Conservation (phyloP, 352 stramenopile species). For the Phytopythium boreale region DNA sequence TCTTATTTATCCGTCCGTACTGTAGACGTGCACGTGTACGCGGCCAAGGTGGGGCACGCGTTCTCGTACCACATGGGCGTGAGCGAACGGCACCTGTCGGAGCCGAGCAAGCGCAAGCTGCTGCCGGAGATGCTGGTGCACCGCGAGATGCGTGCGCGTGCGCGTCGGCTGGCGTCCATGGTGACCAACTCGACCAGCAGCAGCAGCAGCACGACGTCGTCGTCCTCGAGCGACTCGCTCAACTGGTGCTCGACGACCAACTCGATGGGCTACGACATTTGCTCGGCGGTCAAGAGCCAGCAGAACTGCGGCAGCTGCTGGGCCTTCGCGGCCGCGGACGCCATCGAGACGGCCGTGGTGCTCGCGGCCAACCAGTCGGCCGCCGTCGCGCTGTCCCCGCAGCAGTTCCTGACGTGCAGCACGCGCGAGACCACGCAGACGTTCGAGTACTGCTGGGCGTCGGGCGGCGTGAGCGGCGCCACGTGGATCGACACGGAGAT, state of each 20-base stretch:
- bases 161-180: conserved; percentile 23
- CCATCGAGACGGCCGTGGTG: conserved; percentile 73
- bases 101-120: conserved; percentile 28
- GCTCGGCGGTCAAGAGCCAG: conserved; percentile 77
- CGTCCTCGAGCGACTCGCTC: conserved; percentile 28
- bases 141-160: conserved; percentile 37
- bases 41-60: conserved; percentile 43
- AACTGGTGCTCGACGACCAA: conserved; percentile 78
- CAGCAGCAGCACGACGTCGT: conserved; percentile 11
- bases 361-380: conserved; percentile 57
- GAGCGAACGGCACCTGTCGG: conserved; percentile 57
- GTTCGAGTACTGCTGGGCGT: conserved; percentile 77
- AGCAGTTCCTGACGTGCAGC: conserved; percentile 76
- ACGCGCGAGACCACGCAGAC: conserved; percentile 60
- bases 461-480: conserved; percentile 33
- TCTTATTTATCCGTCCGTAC: neutral
- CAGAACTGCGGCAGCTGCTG: conserved; percentile 81
- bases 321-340: conserved; percentile 72
- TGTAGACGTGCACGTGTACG: conserved; percentile 62
- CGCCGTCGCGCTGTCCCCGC: conserved; percentile 65
- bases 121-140: conserved; percentile 59
- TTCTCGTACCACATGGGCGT: conserved; percentile 74
- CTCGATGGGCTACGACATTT: conserved; percentile 59
- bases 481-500: conserved; percentile 60
- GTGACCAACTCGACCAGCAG: conserved; percentile 16